A percentile compares a stretch with the other conserved stretches of the same genome.
Evolutionary conservation across 2,329 filamentous ascomycete species (phyloP).

Genomic region (Lachnellula occidentalis): DNA sequence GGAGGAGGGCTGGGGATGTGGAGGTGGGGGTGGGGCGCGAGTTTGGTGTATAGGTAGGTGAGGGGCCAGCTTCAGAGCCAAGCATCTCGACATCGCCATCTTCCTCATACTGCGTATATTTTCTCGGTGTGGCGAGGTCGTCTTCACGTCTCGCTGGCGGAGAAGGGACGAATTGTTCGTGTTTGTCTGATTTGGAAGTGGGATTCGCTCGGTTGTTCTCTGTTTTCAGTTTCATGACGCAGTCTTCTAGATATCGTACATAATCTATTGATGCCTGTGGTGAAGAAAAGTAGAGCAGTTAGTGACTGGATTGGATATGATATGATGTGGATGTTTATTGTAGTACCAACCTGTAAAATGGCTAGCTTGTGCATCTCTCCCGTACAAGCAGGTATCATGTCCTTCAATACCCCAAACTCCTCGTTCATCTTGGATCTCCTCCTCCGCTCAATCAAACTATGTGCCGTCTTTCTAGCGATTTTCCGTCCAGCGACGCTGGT

Average conservation of each 20-base stretch:
- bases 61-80: slow-evolving; percentile 42
- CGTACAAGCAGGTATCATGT: slow-evolving; percentile 92
- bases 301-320: not conserved
- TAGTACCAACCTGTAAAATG: slow-evolving; percentile 71
- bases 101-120: slow-evolving; percentile 40
- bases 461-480: slow-evolving; percentile 91
- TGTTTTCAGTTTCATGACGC: slow-evolving; percentile 72
- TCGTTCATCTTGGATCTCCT: slow-evolving; percentile 98
- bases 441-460: slow-evolving; percentile 87
- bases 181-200: not conserved
- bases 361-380: slow-evolving; percentile 98
- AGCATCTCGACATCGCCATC: slow-evolving; percentile 58
- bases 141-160: slow-evolving; percentile 16
- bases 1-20: slow-evolving; percentile 38
- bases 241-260: slow-evolving; percentile 87
- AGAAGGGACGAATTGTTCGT: slow-evolving; percentile 19
- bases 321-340: not conserved
- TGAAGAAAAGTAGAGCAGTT: not conserved
- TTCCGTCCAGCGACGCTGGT: slow-evolving; percentile 87
- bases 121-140: slow-evolving; percentile 29
- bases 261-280: slow-evolving; percentile 90
- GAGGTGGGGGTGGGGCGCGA: slow-evolving; percentile 31
- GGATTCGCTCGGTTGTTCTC: slow-evolving; percentile 30
- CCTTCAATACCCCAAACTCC: slow-evolving; percentile 88
- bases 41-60: slow-evolving; percentile 37